Evolutionary conservation across 768 basidiomycete genomes (phyloP).

Genomic region (Calvatia gigantea): DNA sequence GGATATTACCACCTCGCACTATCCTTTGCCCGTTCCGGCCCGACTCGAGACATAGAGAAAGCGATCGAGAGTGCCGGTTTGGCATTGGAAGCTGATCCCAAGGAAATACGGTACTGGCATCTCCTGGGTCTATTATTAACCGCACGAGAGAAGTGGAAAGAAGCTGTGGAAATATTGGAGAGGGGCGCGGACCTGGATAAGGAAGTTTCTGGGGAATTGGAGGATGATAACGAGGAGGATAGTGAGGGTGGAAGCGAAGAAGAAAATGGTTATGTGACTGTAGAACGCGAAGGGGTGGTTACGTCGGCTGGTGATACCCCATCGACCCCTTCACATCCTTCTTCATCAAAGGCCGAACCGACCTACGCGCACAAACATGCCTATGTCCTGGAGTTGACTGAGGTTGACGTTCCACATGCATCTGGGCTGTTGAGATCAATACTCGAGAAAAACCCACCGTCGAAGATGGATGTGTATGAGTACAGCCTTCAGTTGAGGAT

Average conservation of each 20-base stretch:
- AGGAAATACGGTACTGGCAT: conserved; percentile 81
- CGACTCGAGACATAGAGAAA: conserved; percentile 57
- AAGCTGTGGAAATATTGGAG: conserved; percentile 73
- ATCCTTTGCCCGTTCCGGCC: conserved; percentile 62
- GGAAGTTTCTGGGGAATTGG: conserved; percentile 20
- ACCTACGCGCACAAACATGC: neutral
- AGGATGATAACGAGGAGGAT: conserved; percentile 15
- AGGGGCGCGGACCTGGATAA: conserved; percentile 65
- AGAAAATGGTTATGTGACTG: conserved; percentile 1
- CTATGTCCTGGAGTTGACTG: conserved; percentile 25
- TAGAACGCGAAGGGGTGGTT: neutral
- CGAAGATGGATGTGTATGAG: conserved; percentile 63
- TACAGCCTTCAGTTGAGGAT: conserved; percentile 81
- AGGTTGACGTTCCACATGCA: conserved; percentile 33
- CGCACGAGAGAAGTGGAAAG: conserved; percentile 74
- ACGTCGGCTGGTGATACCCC: neutral
- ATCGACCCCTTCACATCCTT: neutral
- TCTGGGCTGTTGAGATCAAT: conserved; percentile 21
- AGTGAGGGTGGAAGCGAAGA: conserved; percentile 7
- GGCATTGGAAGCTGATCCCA: conserved; percentile 69
- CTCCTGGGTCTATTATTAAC: conserved; percentile 81
- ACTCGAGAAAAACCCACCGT: conserved; percentile 32
- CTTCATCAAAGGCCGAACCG: neutral
- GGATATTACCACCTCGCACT: conserved; percentile 81
- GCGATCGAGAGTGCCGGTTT: conserved; percentile 65